Base-by-base conservation (phyloP, 1,139 yeast species). In the Arxiozyma heterogenica region DNA sequence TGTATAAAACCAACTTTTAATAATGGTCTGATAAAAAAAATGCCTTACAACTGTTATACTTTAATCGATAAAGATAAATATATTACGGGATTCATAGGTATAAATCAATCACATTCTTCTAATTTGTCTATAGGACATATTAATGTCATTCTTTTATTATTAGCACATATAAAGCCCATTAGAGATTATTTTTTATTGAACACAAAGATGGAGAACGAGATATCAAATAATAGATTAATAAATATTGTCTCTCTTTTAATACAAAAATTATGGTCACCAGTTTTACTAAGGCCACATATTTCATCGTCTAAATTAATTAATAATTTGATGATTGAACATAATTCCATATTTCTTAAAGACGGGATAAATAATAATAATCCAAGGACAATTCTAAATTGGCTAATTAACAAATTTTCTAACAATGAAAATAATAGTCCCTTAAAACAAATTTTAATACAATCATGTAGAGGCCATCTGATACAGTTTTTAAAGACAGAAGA, bases 221-320 rank as follows among this genome's bases (percentile, higher is more conserved):
- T 59, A 9, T 57, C 59, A 4, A 59, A 57, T 44, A 57, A 56
- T 48, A 71, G 68, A 41, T 61, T 79, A 41, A 66, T 71, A 47
- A 64, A 65, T 41, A 66, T 74, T 56, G 66, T 81, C 49, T 71
- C 79, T 1, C 58, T 75, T n/a, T 66, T 85, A 30, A 62, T 79
- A 0, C 74, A 84, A 55, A 83, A 82, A 57, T 52, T 84, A 6
- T 87, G 93, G 93, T 84, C 84, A 6, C 72, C 77, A 1, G 69
- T 71, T 47, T 71, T 86, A 25, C 82, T 81, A 65, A 78, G 78
- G 57, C 68, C 75, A 2, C 89, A 84, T 63, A 74, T 85, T 1
- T 82, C 93, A 0, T 85, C 90, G 0, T 85, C 81, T 61, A 88
- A 83, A 51, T 70, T 86, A 17, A 66, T 84, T 51, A 83, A 81